phyloP scores from a whole-genome alignment of 2,329 filamentous ascomycete species.

The Fonsecaea monophora region DNA sequence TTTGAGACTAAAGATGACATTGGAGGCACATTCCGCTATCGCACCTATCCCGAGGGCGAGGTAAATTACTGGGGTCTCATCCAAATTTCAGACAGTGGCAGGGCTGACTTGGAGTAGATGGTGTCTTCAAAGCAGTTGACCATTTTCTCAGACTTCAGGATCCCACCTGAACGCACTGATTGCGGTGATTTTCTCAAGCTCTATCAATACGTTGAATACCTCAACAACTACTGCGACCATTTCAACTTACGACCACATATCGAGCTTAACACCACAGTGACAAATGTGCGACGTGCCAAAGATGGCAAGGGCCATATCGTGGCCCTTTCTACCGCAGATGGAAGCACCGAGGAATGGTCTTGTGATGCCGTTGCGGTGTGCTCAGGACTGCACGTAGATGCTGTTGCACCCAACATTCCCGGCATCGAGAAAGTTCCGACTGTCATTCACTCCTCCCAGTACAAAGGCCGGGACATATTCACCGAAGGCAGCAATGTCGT shows the following conservation, averaged over 20 bases:
- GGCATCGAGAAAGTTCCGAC: conserved; percentile 21
- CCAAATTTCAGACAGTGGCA: not conserved
- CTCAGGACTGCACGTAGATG: conserved; percentile 15
- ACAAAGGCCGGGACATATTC: conserved; percentile 17
- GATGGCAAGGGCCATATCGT: conserved; percentile 15
- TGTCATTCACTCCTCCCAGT: conserved; percentile 21
- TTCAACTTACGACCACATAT: conserved; percentile 22
- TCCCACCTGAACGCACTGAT: conserved; percentile 8
- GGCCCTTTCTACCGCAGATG: conserved; percentile 1
- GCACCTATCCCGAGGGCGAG: conserved; percentile 21
- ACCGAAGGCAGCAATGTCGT: conserved; percentile 22
- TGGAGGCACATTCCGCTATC: conserved; percentile 23
- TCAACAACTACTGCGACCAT: conserved; percentile 18
- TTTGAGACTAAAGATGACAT: conserved; percentile 24
- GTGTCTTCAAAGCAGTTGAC: conserved; percentile 22
- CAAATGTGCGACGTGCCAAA: conserved; percentile 18
- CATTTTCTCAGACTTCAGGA: conserved; percentile 21
- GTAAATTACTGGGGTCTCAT: not conserved
- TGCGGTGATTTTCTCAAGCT: conserved; percentile 17
- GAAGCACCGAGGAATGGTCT: conserved; percentile 13
- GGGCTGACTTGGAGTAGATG: conserved; percentile 10
- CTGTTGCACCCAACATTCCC: conserved; percentile 10
- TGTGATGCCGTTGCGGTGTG: conserved; percentile 22
- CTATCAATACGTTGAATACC: conserved; percentile 16
- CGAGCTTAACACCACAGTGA: conserved; percentile 18